Percentiles rank a stretch among this genome's conserved stretches.
Evolutionary conservation across 441 rosid species (phyloP).

Genomic region (Eutrema salsugineum): DNA sequence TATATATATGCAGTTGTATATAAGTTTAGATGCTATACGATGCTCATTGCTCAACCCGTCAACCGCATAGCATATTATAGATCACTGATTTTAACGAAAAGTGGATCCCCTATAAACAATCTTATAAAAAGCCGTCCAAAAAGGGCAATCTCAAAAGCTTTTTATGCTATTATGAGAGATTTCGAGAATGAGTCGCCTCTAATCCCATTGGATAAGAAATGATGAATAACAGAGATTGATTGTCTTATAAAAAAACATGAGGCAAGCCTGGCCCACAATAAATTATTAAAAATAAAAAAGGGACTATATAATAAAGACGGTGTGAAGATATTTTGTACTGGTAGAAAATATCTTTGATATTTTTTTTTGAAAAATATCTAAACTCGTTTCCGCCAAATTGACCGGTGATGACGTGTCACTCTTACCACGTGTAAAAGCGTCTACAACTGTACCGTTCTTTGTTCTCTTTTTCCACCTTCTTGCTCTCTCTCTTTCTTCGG

Average conservation of each 20-base stretch:
- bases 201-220: background rate
- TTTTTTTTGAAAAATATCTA: conserved; percentile 17
- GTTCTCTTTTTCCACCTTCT: background rate
- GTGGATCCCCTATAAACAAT: background rate
- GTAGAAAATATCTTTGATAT: conserved; percentile 26
- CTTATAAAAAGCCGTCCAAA: background rate
- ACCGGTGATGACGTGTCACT: conserved; percentile 25
- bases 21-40: no score
- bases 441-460: conserved; percentile 24
- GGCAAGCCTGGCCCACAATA: background rate
- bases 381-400: conserved; percentile 22
- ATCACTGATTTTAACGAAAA: no score
- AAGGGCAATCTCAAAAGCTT: background rate
- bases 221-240: background rate
- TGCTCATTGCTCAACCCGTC: no score
- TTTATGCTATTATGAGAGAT: background rate
- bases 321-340: conserved; percentile 18
- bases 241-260: background rate
- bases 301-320: background rate
- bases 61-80: no score
- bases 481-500: background rate
- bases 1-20: no score
- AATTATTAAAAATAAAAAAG: background rate
- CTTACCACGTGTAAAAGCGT: conserved; percentile 35
- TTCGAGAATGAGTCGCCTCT: background rate